Evolutionary conservation across 225 moss, liverwort and hornwort species (phyloP), one percentile per base, ranked within the genome.

Genomic region (Physcomitrellopsis africana): DNA sequence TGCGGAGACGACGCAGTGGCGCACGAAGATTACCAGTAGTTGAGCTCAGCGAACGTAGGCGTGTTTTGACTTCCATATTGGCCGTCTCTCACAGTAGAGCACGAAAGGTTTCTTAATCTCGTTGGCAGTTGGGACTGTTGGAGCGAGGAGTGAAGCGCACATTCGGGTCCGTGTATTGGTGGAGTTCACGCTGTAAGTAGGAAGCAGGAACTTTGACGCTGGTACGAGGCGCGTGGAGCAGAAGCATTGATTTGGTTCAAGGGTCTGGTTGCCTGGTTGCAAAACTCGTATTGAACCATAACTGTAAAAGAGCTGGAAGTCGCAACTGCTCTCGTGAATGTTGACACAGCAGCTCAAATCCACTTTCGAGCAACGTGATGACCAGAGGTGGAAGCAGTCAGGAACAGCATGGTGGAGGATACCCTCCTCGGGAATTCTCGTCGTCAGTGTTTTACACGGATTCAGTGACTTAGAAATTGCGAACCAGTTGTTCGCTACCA

Each of bases 61-160:
- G 15, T 20, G 77, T 49, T 81, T 85, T 81, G 79, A 63, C 22
- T 54, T 55, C 11, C 0, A 10, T 64, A 7, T 27, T 32, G 76
- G 46, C 11, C 48, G 43, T 37, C 75, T 43, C 41, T 29, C 79
- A 85, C 81, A 85, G 85, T 76, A 85, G 85, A 79, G 85, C 85
- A 85, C 81, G 85, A 85, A 82, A 76, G 63, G n/a, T 24, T 17
- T 60, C n/a, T 60, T 26, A 49, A 49, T 49, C 11, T 3, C 11
- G 48, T 32, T 60, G 60, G 29, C 60, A 60, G 32, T 37, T 2
- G 32, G 13, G 29, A 32, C 48, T 49, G 48, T 49, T 49, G 48
- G 20, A 10, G 60, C 18, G 11, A 17, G 18, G 32, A 37, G 32
- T 37, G 32, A 37, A 37, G 1, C 32, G 7, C 32, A 37, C 32